Base-by-base conservation (phyloP, 2,329 filamentous ascomycete genomes). In the Metarhizium guizhouense region DNA sequence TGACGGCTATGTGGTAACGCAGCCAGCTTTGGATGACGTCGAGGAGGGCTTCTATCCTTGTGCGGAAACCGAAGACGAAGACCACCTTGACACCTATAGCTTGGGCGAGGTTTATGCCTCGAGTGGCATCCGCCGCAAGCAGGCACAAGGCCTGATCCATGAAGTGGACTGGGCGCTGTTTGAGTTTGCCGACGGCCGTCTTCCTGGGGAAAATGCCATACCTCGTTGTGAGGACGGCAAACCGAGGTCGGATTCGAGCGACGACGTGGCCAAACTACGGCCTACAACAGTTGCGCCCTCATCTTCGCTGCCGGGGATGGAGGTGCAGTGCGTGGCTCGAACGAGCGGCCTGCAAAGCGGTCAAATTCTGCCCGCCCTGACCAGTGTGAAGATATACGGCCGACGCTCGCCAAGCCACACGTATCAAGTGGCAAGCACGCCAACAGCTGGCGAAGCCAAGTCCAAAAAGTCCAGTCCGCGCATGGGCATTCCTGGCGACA, bases 121-220 rank as follows among this genome's bases (percentile, higher is more conserved):
- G 0, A 96, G 91, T 25, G 93, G 93, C 6, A 87, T 97, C 57
- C 84, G 90, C 4, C 84, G 93, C 34, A 86, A 88, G 53, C 80
- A 86, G 54, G 79, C 83, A 57, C 78, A 87, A 58, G 85, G 86
- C 4, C 74, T 95, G 29, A 77, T 89, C 6, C 93, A 96, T 67
- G 93, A 97, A 69, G 91, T 97, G 48, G 93, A 97, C 69, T 97
- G 93, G 93, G 91, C 92, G 0, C 75, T 97, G 2, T 91, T 97
- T 63, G 84, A 88, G 61, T 89, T 97, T 60, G 76, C 86, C 11
- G 77, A 85, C 4, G 80, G 85, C 11, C 83, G 93, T 1, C 74
- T 85, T 14, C 88, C 93, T 3, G 76, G 80, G 0, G 80, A 83
- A 57, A 96, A 96, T 63, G 71, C 82, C 11, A 86, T 96, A 25